phyloP scores from a whole-genome alignment of 148 eudicot species.

The Polygonum aviculare region DNA sequence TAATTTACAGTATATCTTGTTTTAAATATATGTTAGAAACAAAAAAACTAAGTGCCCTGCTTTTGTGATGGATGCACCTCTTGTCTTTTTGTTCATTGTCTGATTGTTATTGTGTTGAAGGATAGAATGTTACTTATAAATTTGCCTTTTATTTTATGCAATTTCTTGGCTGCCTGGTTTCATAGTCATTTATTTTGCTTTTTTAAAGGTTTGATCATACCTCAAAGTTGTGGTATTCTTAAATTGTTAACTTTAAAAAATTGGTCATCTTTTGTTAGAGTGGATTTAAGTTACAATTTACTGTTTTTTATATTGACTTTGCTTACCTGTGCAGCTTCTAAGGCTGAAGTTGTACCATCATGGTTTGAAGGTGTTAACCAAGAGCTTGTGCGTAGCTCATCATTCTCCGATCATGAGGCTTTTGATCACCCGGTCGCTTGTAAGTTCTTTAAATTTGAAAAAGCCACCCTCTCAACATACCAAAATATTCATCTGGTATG shows the following conservation, averaged over 20 bases:
- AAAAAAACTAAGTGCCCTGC: not conserved
- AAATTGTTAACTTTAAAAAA: not conserved
- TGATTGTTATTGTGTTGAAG: not conserved
- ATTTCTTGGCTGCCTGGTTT: not conserved
- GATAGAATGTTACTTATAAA: not conserved
- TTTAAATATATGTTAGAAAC: not conserved
- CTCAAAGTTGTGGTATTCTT: not conserved
- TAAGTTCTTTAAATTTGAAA: conserved; percentile 25
- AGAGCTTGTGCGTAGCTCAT: conserved; percentile 66
- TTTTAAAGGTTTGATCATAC: not conserved
- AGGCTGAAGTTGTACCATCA: conserved; percentile 51
- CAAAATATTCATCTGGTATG: not conserved
- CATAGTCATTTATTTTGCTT: not conserved
- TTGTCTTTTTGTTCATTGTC: not conserved
- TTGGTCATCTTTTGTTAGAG: not conserved
- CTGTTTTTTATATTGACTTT: conserved; percentile 1
- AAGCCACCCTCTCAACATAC: not conserved
- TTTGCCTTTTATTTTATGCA: not conserved
- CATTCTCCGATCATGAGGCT: conserved; percentile 96
- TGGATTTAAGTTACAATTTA: not conserved
- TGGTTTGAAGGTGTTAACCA: conserved; percentile 84
- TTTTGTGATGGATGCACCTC: not conserved
- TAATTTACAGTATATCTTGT: not conserved
- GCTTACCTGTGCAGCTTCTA: conserved; percentile 39
- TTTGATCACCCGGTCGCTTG: conserved; percentile 98